phyloP scores from a whole-genome alignment of 2,329 filamentous ascomycete species.

The Fusarium sp. region DNA sequence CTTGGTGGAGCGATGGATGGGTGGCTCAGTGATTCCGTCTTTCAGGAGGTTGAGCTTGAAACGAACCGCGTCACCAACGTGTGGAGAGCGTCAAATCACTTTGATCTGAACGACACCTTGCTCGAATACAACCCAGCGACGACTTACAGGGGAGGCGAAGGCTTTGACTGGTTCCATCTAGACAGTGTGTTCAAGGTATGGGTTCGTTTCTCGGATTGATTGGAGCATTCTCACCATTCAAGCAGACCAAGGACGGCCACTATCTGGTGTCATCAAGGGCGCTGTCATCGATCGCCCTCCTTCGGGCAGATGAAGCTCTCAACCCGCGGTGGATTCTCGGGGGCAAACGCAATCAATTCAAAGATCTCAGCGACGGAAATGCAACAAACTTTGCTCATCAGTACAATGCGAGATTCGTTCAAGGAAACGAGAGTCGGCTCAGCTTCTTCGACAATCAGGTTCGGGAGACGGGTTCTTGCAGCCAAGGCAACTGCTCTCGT shows the following conservation, averaged over 20 bases:
- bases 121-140: conserved; percentile 29
- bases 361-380: conserved; percentile 45
- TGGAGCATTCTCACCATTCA: neutral
- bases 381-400: conserved; percentile 54
- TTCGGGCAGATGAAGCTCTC: conserved; percentile 40
- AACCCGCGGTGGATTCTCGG: conserved; percentile 49
- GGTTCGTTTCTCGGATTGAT: neutral
- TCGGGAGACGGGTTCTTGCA: conserved; percentile 24
- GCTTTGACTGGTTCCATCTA: conserved; percentile 44
- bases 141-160: conserved; percentile 33
- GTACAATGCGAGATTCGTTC: conserved; percentile 61
- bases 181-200: conserved; percentile 42
- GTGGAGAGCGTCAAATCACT: conserved; percentile 40
- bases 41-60: conserved; percentile 38
- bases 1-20: conserved; percentile 34
- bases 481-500: conserved; percentile 30
- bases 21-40: conserved; percentile 37
- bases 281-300: conserved; percentile 44
- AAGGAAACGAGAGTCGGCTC: conserved; percentile 57
- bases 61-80: conserved; percentile 36
- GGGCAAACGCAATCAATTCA: conserved; percentile 47
- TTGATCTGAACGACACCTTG: conserved; percentile 33
- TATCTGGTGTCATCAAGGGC: conserved; percentile 49
- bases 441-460: conserved; percentile 64
- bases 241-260: conserved; percentile 42